Evolutionary conservation across 148 eudicot species (phyloP), one percentile per base, ranked within the genome.

Genomic region (Cornus controversa): DNA sequence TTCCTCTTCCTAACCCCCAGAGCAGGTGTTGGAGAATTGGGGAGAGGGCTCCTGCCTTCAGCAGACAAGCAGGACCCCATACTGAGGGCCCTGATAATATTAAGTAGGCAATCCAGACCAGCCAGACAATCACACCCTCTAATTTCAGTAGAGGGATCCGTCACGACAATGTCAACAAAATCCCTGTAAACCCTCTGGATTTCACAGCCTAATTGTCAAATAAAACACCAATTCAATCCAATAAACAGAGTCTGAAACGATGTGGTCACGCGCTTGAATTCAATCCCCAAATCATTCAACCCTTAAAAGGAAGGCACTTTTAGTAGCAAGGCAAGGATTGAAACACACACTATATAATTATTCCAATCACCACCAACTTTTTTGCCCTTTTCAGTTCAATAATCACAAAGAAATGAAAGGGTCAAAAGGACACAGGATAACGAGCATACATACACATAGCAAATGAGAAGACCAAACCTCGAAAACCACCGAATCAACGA

Each of bases 11-110:
- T 84, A 70, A 86, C 34, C 73, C 92, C 91, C 25, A 85, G 69
- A 27, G 86, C 69, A 0, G 96, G n/a, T n/a, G n/a, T n/a, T n/a
- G n/a, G 94, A 26, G 98, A 89, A 29, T 85, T 79, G 16, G 98
- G 90, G 82, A 84, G 86, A 73, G 98, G 94, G 88, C 89, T 88
- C 91, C 95, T 86, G 93, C 93, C 89, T 84, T 91, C 98, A 34
- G 83, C 77, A 27, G 99, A 85, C 69, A 96, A 90, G 91, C 99
- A 96, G 98, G 98, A 93, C 86, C 99, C 98, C 99, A 92, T 93
- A 75, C 92, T 88, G 42, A 96, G 93, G 98, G 98, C 93, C 98
- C 98, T 88, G 91, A 96, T 80, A 5, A 96, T 85, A 79, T 89
- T 84, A 8, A 91, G 75, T 84, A 96, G 23, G 91, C 98, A 96